Percentiles rank a stretch among this genome's conserved stretches.
Evolutionary conservation across 2,329 filamentous ascomycete genomes (phyloP).

Genomic region (Botrytis byssoidea): DNA sequence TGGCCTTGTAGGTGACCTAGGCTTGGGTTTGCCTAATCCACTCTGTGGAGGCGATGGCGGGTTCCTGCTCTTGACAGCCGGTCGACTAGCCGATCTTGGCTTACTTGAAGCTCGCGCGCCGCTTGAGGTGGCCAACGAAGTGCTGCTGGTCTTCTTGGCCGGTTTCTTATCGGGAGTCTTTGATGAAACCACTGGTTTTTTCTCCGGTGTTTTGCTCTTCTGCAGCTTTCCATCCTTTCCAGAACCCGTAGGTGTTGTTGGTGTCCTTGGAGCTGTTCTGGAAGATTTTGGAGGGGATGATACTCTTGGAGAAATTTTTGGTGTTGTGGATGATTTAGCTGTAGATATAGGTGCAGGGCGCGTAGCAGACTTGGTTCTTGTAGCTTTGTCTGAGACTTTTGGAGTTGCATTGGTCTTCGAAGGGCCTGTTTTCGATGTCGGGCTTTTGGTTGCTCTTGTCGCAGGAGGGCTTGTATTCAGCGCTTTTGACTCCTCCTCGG

Average conservation of each 20-base stretch:
- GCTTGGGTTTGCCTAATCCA: slow-evolving; percentile 56
- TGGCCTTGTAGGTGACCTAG: slow-evolving; percentile 68
- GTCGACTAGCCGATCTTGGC: slow-evolving; percentile 26
- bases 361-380: slow-evolving; percentile 9
- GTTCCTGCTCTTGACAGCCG: slow-evolving; percentile 32
- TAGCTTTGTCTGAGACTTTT: slow-evolving; percentile 1
- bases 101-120: slow-evolving; percentile 32
- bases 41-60: slow-evolving; percentile 35
- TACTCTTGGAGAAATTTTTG: slow-evolving; percentile 19
- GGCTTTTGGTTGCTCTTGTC: not conserved
- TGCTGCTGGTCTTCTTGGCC: slow-evolving; percentile 29
- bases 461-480: not conserved
- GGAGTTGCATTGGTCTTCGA: not conserved
- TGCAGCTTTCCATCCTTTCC: not conserved
- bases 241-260: slow-evolving; percentile 16
- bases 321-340: not conserved
- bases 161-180: slow-evolving; percentile 32
- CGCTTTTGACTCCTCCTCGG: slow-evolving; percentile 4
- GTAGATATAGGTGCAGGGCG: slow-evolving; percentile 19
- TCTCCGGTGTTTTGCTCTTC: slow-evolving; percentile 29
- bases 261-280: slow-evolving; percentile 21
- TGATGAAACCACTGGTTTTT: slow-evolving; percentile 32
- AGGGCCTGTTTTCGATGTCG: slow-evolving; percentile 4
- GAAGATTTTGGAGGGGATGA: slow-evolving; percentile 25
- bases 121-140: slow-evolving; percentile 25